phyloP scores from a whole-genome alignment of 2,329 filamentous ascomycete species.

The Esteya vermicola region DNA sequence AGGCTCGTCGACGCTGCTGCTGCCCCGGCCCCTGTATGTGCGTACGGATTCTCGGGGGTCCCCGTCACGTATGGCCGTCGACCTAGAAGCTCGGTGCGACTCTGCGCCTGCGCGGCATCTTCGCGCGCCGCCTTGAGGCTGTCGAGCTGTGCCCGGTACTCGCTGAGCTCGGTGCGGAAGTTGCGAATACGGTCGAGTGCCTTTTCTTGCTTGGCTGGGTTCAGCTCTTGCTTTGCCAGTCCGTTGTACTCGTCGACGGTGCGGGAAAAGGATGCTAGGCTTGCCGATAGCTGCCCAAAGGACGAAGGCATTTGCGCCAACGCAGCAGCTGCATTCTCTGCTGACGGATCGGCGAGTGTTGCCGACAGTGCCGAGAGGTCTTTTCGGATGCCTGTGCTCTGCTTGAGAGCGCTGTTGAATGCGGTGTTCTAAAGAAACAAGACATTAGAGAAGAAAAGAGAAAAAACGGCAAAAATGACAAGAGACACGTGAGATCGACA shows the following conservation, averaged over 20 bases:
- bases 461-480: not conserved
- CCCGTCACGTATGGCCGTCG: constrained; percentile 66
- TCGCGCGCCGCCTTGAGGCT: constrained; percentile 64
- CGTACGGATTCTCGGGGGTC: constrained; percentile 86
- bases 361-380: constrained; percentile 36
- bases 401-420: constrained; percentile 78
- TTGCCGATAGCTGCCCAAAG: constrained; percentile 56
- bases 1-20: not conserved
- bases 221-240: constrained; percentile 76
- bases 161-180: constrained; percentile 69
- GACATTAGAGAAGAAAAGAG: not conserved
- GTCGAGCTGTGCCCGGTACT: constrained; percentile 68
- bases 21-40: constrained; percentile 32
- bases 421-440: constrained; percentile 51
- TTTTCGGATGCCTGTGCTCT: constrained; percentile 65
- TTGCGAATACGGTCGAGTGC: constrained; percentile 72
- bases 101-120: constrained; percentile 49
- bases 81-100: constrained; percentile 71
- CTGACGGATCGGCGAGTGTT: constrained; percentile 15
- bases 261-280: constrained; percentile 59
- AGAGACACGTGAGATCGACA: too few relatives aligned
- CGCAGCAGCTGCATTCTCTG: constrained; percentile 20
- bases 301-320: constrained; percentile 23
- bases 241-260: constrained; percentile 86
- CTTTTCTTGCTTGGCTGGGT: constrained; percentile 82